Base-by-base conservation (phyloP, 2,329 filamentous ascomycete genomes). In the Xylariaceae sp. region DNA sequence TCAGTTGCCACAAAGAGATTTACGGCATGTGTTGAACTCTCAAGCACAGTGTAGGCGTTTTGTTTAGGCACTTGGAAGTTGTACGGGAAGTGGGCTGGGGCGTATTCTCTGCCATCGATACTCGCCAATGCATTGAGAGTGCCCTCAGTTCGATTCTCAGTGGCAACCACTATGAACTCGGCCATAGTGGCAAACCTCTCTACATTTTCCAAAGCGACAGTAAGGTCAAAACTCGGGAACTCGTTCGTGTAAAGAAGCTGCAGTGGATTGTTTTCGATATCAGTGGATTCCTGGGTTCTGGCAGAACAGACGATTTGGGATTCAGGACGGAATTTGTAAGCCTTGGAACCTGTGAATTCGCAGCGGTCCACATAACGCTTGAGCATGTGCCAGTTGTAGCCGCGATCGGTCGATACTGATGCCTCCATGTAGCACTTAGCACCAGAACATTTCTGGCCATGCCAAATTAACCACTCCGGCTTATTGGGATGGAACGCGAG, bases 401-500 rank as follows among this genome's bases (percentile, higher is more conserved):
- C 92, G 41, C 88, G 85, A 60, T 95, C 88, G 23, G 73, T 83
- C 27, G 87, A 89, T 46, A 88, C 74, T 36, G 86, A 89, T 2
- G 91, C 88, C 50, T 86, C 80, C 1, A 74, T 74, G 57, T 87
- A 84, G 64, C 91, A 96, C 25, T 65, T 64, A 10, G 72, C 73
- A 3, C 70, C 63, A 23, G 65, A 78, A 62, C 88, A 94, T 50
- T 85, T 79, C 53, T 82, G 70, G 32, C 91, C 92, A 39, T 86
- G 81, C 90, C 91, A 97, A 50, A 98, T 86, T 35, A 97, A 74
- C 89, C 90, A 96, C 59, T 95, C 86, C 62, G 85, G 86, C 58
- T 86, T 80, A 55, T 85, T 81, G 1, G 90, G 86, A 59, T 98
- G 93, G 70, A 98, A 98, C 27, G 76, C 74, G 34, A 90, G 75